Percentiles rank a stretch among this genome's conserved stretches.
Conservation (phyloP, 2,329 filamentous ascomycete genomes). For the Microthyrium microscopicum region DNA sequence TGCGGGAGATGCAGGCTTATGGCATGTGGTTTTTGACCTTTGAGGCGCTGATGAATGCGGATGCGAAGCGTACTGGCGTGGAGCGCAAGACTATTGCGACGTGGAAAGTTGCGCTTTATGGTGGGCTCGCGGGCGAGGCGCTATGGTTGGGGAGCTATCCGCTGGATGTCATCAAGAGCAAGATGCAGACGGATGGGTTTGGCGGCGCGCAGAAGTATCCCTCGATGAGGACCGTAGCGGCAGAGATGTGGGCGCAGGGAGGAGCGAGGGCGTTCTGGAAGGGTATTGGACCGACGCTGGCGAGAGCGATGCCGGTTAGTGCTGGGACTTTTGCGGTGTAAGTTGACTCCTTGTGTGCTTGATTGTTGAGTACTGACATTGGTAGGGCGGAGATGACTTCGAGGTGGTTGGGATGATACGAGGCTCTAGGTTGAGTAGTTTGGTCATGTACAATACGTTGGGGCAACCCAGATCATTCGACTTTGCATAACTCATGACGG, state of each 20-base stretch:
- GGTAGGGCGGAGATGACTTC: conserved; percentile 13
- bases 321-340: conserved; percentile 89
- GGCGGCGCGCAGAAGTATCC: conserved; percentile 53
- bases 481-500: too few species aligned
- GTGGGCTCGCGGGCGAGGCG: conserved; percentile 81
- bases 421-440: too few species aligned
- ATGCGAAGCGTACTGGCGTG: conserved; percentile 61
- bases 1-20: conserved; percentile 87
- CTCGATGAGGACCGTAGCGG: conserved; percentile 80
- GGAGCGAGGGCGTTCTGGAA: conserved; percentile 83
- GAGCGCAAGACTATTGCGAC: conserved; percentile 62
- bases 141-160: conserved; percentile 91
- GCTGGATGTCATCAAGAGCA: conserved; percentile 95
- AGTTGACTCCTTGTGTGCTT: conserved; percentile 12
- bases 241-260: conserved; percentile 60
- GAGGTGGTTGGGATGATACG: not conserved
- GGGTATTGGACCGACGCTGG: conserved; percentile 73
- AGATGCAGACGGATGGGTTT: conserved; percentile 97
- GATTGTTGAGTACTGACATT: not conserved
- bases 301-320: conserved; percentile 93
- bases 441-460: too few species aligned
- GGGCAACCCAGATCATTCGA: too few species aligned
- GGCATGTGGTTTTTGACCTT: conserved; percentile 91
- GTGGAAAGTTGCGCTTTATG: conserved; percentile 81
- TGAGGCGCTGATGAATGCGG: conserved; percentile 89